Evolutionary conservation across 208 protist species (phyloP).

Genomic region (Leishmania aethiopica): DNA sequence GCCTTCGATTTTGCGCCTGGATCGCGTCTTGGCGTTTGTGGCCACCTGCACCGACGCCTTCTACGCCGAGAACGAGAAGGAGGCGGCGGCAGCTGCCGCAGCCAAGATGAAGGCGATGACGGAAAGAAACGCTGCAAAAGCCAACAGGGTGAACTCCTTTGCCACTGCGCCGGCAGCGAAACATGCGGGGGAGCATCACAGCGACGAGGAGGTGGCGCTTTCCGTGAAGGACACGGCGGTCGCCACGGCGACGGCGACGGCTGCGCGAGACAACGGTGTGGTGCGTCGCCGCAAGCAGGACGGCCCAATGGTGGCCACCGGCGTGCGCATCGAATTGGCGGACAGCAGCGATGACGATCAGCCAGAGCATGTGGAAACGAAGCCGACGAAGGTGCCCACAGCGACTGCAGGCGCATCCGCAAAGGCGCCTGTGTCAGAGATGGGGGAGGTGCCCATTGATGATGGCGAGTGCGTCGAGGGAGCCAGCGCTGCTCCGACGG

Average conservation of each 20-base stretch:
- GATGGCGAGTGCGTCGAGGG: not conserved
- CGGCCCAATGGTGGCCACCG: constrained; percentile 77
- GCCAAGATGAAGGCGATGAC: constrained; percentile 4
- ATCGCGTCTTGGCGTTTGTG: constrained; percentile 75
- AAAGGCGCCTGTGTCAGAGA: not conserved
- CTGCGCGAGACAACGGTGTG: constrained; percentile 34
- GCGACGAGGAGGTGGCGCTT: constrained; percentile 13
- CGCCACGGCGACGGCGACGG: not conserved
- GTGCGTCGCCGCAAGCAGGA: constrained; percentile 74
- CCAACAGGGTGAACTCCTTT: not conserved
- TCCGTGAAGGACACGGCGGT: constrained; percentile 27
- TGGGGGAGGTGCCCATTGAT: not conserved
- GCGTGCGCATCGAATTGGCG: constrained; percentile 52
- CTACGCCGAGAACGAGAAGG: constrained; percentile 22
- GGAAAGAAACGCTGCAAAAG: constrained; percentile 10
- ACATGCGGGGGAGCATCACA: not conserved
- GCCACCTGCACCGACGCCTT: constrained; percentile 77
- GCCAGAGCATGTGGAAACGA: not conserved
- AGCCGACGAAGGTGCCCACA: constrained; percentile 28
- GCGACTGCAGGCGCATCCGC: not conserved
- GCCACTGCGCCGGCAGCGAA: not conserved
- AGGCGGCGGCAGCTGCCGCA: constrained; percentile 13
- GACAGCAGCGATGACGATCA: constrained; percentile 59
- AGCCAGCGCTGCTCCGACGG: constrained; percentile 12
- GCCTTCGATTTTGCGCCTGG: constrained; percentile 62